phyloP scores from a whole-genome alignment of 1,139 yeast species.

The Saccharomyces uvarum region DNA sequence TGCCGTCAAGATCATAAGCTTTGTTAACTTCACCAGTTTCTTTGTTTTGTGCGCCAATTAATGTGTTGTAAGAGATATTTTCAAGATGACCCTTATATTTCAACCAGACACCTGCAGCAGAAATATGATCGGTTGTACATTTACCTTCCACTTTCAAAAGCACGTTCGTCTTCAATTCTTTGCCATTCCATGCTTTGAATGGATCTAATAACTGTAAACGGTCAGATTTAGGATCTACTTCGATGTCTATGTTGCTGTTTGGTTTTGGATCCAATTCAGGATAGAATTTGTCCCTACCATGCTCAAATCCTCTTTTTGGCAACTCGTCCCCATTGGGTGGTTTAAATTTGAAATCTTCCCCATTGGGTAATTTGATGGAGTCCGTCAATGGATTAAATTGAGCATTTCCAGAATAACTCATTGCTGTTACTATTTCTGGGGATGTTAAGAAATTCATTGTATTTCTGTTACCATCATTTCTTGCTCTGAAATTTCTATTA shows the following conservation, averaged over 20 bases:
- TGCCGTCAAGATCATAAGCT: slow-evolving; percentile 82
- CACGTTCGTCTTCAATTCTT: slow-evolving; percentile 70
- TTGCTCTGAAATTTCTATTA: slow-evolving; percentile 92
- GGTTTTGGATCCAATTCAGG: slow-evolving; percentile 78
- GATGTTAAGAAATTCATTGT: slow-evolving; percentile 95
- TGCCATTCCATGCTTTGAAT: slow-evolving; percentile 74
- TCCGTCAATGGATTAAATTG: slow-evolving; percentile 84
- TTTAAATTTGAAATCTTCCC: slow-evolving; percentile 62
- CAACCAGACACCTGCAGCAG: slow-evolving; percentile 99
- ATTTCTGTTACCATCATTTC: slow-evolving; percentile 95
- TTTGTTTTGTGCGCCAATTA: slow-evolving; percentile 93
- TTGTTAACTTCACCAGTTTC: slow-evolving; percentile 94
- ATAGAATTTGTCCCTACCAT: slow-evolving; percentile 76
- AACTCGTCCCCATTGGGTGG: slow-evolving; percentile 79
- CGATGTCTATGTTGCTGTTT: slow-evolving; percentile 57
- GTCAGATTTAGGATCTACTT: slow-evolving; percentile 70
- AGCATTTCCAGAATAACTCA: slow-evolving; percentile 88
- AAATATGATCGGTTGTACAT: slow-evolving; percentile 96
- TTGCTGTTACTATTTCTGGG: slow-evolving; percentile 94
- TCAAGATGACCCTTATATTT: slow-evolving; percentile 96
- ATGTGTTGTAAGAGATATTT: slow-evolving; percentile 87
- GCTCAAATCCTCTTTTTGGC: slow-evolving; percentile 71
- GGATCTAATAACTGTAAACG: slow-evolving; percentile 84
- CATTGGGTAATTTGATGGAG: slow-evolving; percentile 55
- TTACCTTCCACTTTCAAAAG: slow-evolving; percentile 90